Base-by-base conservation (phyloP, 495 filamentous ascomycete species). In the Thermothielavioides terrestris region DNA sequence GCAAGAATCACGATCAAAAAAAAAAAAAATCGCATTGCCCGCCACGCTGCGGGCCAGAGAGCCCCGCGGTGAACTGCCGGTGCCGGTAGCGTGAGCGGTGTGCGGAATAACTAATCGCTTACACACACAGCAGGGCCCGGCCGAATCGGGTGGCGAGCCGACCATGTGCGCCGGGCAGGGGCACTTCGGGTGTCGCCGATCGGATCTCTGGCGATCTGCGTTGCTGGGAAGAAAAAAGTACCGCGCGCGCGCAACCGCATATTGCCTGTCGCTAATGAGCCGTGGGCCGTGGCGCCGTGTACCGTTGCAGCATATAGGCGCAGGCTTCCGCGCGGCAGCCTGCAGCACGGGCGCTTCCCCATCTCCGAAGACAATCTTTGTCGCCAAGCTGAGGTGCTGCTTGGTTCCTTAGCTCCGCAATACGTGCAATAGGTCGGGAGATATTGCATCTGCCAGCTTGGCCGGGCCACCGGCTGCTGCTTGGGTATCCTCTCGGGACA, bases 381-480 rank as follows among this genome's bases (percentile, higher is more conserved):
- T n/a, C n/a, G n/a, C n/a, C n/a, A n/a, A n/a, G n/a, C n/a, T n/a
- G 27, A 28, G 27, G 27, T 28, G 27, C 11, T 28, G 11, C 27
- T 6, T 28, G 27, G 27, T 28, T 6, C 11, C 27, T 11, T 28
- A 27, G 4, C n/a, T 42, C 6, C n/a, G n/a, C n/a, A n/a, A n/a
- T n/a, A n/a, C n/a, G n/a, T n/a, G n/a, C 39, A 6, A 8, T 28
- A 42, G 23, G 25, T 18, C 30, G 6, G n/a, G n/a, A n/a, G n/a
- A 6, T 26, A 46, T 46, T 28, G 34, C n/a, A n/a, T 25, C 35
- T 15, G 11, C 26, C 36, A 21, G 23, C 36, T 20, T 23, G 26
- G 40, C 46, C 46, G 46, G 36, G 36, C 46, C 46, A 38, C 25
- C 46, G 46, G 46, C 26, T 48, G 23, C 23, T 31, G 23, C 20